Conservation (phyloP, 768 basidiomycete genomes). For the Tricholoma terreum region DNA sequence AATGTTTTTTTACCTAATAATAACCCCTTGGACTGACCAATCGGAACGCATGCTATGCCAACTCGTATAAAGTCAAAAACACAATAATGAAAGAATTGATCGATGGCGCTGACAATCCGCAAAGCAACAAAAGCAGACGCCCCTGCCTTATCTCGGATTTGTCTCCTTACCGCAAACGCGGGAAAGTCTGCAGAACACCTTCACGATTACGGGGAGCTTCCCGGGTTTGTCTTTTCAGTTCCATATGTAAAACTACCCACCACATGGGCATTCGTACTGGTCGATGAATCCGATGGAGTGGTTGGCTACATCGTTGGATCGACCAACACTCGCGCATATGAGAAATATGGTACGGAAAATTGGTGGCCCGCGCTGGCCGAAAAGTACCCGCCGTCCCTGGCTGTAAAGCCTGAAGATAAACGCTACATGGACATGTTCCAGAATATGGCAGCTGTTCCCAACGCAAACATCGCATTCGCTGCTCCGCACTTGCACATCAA, state of each 20-base stretch:
- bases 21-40: too few species aligned
- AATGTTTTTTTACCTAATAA: too few species aligned
- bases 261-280: constrained; percentile 75
- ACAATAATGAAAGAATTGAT: not conserved
- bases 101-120: constrained; percentile 45
- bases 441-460: constrained; percentile 43
- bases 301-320: constrained; percentile 75
- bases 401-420: constrained; percentile 41
- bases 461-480: constrained; percentile 59
- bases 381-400: constrained; percentile 45
- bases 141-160: constrained; percentile 62
- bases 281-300: constrained; percentile 47
- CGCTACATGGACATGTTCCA: constrained; percentile 39
- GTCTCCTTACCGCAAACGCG: constrained; percentile 70
- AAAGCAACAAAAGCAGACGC: constrained; percentile 52
- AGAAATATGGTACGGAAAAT: constrained; percentile 45
- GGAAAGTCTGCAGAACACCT: constrained; percentile 61
- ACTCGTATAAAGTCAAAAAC: too few species aligned
- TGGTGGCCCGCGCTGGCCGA: constrained; percentile 68
- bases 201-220: constrained; percentile 62
- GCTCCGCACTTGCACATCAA: constrained; percentile 77
- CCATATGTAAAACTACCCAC: constrained; percentile 70
- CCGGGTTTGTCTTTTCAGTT: constrained; percentile 69
- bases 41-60: too few species aligned
- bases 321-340: constrained; percentile 63